Evolutionary conservation across 441 rosid species (phyloP).

Genomic region (Jatropha podagrica): DNA sequence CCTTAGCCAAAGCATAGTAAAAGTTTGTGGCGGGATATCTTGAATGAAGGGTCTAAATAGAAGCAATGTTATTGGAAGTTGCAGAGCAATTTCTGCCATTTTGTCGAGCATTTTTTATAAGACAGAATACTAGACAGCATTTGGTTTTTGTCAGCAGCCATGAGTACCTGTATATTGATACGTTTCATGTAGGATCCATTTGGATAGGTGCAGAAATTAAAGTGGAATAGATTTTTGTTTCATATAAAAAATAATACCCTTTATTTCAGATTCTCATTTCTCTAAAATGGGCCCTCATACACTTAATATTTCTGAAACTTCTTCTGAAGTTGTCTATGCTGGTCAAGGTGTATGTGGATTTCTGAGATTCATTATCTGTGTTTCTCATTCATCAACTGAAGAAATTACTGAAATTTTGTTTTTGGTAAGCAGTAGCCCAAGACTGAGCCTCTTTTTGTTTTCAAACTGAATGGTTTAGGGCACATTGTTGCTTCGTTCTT

Average conservation of each 20-base stretch:
- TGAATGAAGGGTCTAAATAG: constrained; percentile 18
- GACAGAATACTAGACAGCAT: constrained; percentile 18
- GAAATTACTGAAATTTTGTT: not conserved
- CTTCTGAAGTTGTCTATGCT: not conserved
- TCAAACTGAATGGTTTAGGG: not conserved
- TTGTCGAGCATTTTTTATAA: constrained; percentile 21
- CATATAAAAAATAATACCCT: not conserved
- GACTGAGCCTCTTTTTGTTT: not conserved
- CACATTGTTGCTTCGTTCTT: not conserved
- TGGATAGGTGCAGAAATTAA: too few relatives aligned
- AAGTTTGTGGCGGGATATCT: constrained; percentile 25
- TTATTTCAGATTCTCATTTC: not conserved
- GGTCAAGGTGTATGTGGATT: not conserved
- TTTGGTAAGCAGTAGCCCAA: too few relatives aligned
- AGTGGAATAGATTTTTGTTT: not conserved
- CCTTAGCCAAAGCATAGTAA: constrained; percentile 14
- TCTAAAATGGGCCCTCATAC: not conserved
- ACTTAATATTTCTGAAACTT: not conserved
- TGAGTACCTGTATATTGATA: constrained; percentile 8
- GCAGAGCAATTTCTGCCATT: constrained; percentile 13
- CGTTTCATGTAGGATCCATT: not conserved
- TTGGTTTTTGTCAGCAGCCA: constrained; percentile 2
- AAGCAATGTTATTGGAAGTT: not conserved
- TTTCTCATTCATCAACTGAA: constrained; percentile 2
- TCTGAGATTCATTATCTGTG: not conserved